Conservation (phyloP, 495 filamentous ascomycete species). For the Penicillium roqueforti region DNA sequence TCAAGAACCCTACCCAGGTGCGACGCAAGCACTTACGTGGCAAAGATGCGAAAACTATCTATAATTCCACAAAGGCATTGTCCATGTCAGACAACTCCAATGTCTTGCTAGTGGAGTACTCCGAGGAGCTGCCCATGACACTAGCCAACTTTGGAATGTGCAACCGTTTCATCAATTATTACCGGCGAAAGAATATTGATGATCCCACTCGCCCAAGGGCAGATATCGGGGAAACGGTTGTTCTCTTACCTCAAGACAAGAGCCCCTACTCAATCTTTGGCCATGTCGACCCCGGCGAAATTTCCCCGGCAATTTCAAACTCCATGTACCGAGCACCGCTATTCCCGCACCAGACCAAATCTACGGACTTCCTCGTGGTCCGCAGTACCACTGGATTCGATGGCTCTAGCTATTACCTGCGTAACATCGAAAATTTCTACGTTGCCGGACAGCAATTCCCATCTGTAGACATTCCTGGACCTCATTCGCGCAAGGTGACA, state of each 20-base stretch:
- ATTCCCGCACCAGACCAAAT: constrained; percentile 75
- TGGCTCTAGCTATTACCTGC: constrained; percentile 72
- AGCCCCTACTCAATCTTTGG: constrained; percentile 95
- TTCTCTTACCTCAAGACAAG: constrained; percentile 87
- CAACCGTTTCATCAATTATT: constrained; percentile 91
- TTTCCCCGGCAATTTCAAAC: constrained; percentile 85
- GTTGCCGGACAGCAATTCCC: constrained; percentile 90
- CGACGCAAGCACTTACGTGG: constrained; percentile 79
- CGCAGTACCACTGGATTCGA: constrained; percentile 68
- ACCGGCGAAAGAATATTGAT: constrained; percentile 78
- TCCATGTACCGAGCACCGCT: constrained; percentile 91
- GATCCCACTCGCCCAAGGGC: constrained; percentile 69
- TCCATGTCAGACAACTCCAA: constrained; percentile 83
- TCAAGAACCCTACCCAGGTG: constrained; percentile 39
- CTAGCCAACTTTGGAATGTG: constrained; percentile 98
- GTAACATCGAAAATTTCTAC: constrained; percentile 84
- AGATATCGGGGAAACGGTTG: constrained; percentile 79
- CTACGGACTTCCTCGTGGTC: constrained; percentile 83
- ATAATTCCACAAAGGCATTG: constrained; percentile 68
- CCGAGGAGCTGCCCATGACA: constrained; percentile 85
- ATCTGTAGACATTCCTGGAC: constrained; percentile 84
- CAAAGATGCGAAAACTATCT: constrained; percentile 69
- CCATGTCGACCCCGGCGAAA: constrained; percentile 83
- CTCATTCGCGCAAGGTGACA: constrained; percentile 89
- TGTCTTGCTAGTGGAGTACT: constrained; percentile 86